Evolutionary conservation across 768 basidiomycete species (phyloP), one percentile per base, ranked within the genome.

Genomic region (Tricholoma bakamatsutake): DNA sequence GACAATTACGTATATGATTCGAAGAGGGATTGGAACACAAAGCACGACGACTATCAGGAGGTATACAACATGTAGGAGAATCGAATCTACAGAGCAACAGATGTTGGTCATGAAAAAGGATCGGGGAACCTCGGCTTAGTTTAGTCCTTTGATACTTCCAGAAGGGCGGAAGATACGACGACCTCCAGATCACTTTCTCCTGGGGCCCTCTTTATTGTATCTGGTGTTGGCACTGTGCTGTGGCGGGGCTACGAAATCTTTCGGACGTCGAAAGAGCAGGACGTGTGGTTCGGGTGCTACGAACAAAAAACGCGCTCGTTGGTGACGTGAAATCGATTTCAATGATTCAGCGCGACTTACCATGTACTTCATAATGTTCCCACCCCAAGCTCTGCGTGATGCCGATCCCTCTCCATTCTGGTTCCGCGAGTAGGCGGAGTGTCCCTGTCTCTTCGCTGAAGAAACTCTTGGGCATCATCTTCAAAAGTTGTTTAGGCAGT

Each of bases 341-440:
- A 53, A 49, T 46, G n/a, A 54, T 50, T 9, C 47, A 33, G 56
- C 45, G 27, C 50, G 28, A 54, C 79, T 59, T 59, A 88, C 93
- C 90, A 65, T 98, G 95, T n/a, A 95, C 90, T 76, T 95, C 94
- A 64, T 95, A 98, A 64, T 97, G 94, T 66, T 92, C 90, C 94
- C 95, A 98, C 3, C 95, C 95, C 21, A 96, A 76, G 70, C 91
- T 94, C 73, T 99, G 96, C 40, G 88, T 90, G 59, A 98, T 96
- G 8, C 96, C 96, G 54, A 99, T 93, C 0, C 90, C 90, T 68
- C 96, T 81, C 96, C 96, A 99, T 71, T 99, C 97, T 42, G 80
- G 72, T 67, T 99, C 96, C 3, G 81, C 69, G 55, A 98, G 74
- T 40, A 98, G 81, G 3, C 94, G 83, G 53, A 98, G 78, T 4